Evolutionary conservation across 2,329 filamentous ascomycete genomes (phyloP).

Genomic region (Venturiaceae sp.): DNA sequence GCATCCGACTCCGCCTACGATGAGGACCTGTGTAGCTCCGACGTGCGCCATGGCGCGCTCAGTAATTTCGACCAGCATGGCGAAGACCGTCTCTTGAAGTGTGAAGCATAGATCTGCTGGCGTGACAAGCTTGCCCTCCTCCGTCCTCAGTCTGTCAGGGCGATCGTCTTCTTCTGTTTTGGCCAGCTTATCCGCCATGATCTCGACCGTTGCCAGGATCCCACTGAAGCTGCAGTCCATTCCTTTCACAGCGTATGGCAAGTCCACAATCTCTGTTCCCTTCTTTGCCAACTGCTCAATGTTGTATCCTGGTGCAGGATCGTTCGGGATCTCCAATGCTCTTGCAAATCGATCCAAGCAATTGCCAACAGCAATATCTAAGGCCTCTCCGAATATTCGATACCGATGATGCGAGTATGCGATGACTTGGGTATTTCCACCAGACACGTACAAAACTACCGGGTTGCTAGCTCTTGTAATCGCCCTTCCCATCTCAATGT

Average conservation of each 20-base stretch:
- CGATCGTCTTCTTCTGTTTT: slow-evolving; percentile 25
- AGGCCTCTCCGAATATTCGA: slow-evolving; percentile 93
- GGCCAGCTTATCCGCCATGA: slow-evolving; percentile 59
- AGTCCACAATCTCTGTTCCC: slow-evolving; percentile 63
- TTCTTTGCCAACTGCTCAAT: slow-evolving; percentile 88
- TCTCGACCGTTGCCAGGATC: slow-evolving; percentile 75
- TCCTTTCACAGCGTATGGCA: slow-evolving; percentile 94
- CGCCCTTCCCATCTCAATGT: slow-evolving; percentile 95
- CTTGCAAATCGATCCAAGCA: slow-evolving; percentile 93
- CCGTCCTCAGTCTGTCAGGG: slow-evolving; percentile 25
- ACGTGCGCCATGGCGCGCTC: slow-evolving; percentile 98
- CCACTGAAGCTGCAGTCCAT: slow-evolving; percentile 98
- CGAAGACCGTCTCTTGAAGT: slow-evolving; percentile 88
- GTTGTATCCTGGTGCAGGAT: slow-evolving; percentile 94
- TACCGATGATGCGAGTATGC: slow-evolving; percentile 92
- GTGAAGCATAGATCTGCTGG: slow-evolving; percentile 85
- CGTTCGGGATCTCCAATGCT: slow-evolving; percentile 84
- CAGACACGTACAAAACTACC: slow-evolving; percentile 89
- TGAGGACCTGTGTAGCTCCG: slow-evolving; percentile 78
- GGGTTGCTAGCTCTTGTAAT: slow-evolving; percentile 89
- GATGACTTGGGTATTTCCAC: slow-evolving; percentile 96
- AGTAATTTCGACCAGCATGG: slow-evolving; percentile 97
- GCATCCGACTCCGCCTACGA: slow-evolving; percentile 92
- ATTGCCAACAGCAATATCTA: slow-evolving; percentile 96
- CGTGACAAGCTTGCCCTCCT: slow-evolving; percentile 53